Percentiles rank a stretch among this genome's conserved stretches.
phyloP scores from a whole-genome alignment of 2,329 filamentous ascomycete genomes.

The Penicillium sclerotigenum region DNA sequence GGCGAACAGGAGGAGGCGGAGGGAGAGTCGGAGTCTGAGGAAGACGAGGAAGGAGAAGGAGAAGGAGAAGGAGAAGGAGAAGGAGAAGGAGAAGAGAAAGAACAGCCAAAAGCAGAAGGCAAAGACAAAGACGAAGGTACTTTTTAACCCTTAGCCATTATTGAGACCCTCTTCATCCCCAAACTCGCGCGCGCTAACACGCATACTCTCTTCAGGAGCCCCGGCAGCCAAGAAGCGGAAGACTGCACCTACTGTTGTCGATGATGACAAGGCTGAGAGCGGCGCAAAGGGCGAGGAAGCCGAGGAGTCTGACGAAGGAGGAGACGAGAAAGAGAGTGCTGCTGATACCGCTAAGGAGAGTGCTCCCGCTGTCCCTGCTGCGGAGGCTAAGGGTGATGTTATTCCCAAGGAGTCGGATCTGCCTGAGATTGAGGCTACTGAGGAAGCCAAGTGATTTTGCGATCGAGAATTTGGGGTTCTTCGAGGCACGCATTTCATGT shows the following conservation, averaged over 20 bases:
- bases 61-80: conserved; percentile 12
- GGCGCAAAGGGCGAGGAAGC: conserved; percentile 21
- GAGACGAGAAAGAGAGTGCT: conserved; percentile 24
- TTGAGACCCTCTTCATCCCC: not conserved
- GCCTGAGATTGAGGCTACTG: conserved; percentile 34
- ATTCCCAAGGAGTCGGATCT: conserved; percentile 30
- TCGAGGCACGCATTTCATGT: not conserved
- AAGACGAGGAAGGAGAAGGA: conserved; percentile 26
- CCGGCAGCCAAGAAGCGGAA: conserved; percentile 35
- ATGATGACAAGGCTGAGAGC: conserved; percentile 18
- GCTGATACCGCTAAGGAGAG: conserved; percentile 33
- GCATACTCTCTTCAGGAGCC: conserved; percentile 13
- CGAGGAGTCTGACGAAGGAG: conserved; percentile 17
- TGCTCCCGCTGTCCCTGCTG: conserved; percentile 33
- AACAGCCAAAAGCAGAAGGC: conserved; percentile 6
- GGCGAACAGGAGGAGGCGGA: conserved; percentile 30
- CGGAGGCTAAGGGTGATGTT: conserved; percentile 31
- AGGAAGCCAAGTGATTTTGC: conserved; percentile 16
- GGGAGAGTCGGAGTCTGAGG: conserved; percentile 29
- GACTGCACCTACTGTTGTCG: conserved; percentile 25
- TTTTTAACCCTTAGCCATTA: not conserved
- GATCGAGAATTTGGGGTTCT: not conserved
- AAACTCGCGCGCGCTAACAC: not conserved
- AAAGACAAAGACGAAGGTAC: conserved; percentile 23
- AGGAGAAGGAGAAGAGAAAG: conserved; percentile 13